phyloP scores from a whole-genome alignment of 2,329 filamentous ascomycete genomes.

The Hypocrella siamensis region DNA sequence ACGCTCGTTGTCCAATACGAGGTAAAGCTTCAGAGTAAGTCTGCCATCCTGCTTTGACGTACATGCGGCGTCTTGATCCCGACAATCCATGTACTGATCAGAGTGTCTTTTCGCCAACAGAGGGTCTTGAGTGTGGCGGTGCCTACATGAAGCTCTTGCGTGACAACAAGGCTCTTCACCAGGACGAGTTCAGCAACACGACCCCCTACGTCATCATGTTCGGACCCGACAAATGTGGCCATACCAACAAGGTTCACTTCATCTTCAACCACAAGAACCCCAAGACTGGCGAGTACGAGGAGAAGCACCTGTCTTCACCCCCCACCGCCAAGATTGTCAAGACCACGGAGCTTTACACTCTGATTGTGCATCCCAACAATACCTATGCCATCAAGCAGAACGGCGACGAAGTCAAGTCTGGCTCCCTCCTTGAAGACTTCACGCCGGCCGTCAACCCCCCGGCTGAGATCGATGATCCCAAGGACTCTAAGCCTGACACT shows the following conservation, averaged over 20 bases:
- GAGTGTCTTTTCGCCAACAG: conserved; percentile 25
- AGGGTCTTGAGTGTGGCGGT: conserved; percentile 92
- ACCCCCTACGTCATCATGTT: conserved; percentile 99
- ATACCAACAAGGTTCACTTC: conserved; percentile 96
- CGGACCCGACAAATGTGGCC: conserved; percentile 96
- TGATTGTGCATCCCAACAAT: conserved; percentile 94
- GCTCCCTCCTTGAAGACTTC: conserved; percentile 90
- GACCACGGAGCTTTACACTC: conserved; percentile 86
- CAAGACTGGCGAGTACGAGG: conserved; percentile 98
- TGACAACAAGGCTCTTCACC: conserved; percentile 91
- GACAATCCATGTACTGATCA: background rate
- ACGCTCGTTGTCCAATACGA: conserved; percentile 96
- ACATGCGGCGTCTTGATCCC: background rate
- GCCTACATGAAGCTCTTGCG: conserved; percentile 98
- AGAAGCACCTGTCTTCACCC: conserved; percentile 87
- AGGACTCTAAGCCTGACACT: conserved; percentile 85
- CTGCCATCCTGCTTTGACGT: background rate
- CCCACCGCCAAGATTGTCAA: conserved; percentile 81
- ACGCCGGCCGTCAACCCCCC: conserved; percentile 80
- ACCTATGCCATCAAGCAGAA: conserved; percentile 87
- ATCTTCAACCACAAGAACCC: conserved; percentile 99
- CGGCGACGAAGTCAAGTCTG: conserved; percentile 74
- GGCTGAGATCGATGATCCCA: conserved; percentile 86
- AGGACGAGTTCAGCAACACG: conserved; percentile 93
- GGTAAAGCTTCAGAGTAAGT: conserved; percentile 92